Evolutionary conservation across 108 stramenopile genomes (phyloP).

Genomic region (Nannochloropsis granulata): DNA sequence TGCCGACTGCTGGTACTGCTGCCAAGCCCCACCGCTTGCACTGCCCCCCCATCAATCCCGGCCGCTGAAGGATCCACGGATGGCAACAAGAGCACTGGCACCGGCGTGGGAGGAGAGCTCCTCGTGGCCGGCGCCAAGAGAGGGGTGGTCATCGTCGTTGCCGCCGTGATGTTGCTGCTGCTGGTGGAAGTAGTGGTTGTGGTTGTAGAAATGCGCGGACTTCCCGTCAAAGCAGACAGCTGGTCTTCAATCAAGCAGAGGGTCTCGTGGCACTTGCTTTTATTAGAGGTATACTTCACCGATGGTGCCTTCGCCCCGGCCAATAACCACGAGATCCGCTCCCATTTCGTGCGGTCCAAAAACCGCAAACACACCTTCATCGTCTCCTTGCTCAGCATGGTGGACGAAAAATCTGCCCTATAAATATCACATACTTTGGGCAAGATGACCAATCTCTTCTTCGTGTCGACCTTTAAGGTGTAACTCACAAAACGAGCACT

Average conservation of each 20-base stretch:
- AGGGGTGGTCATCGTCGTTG: neutral
- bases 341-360: slow-evolving; percentile 34
- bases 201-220: neutral
- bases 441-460: slow-evolving; percentile 42
- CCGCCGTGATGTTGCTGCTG: neutral
- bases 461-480: slow-evolving; percentile 49
- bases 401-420: slow-evolving; percentile 47
- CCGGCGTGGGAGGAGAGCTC: neutral
- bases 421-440: slow-evolving; percentile 71
- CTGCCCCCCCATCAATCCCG: neutral
- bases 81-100: neutral
- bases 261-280: neutral
- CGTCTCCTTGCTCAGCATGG: slow-evolving; percentile 43
- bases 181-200: neutral
- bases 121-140: neutral
- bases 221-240: neutral
- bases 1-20: too few relatives aligned
- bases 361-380: slow-evolving; percentile 44
- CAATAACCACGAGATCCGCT: neutral
- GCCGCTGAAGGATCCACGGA: too few relatives aligned
- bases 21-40: neutral
- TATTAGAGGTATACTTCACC: neutral
- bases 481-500: slow-evolving; percentile 44
- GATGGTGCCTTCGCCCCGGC: neutral
- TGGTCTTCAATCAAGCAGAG: neutral